These are phyloP conservation scores for Aureobasidium sp. DNA, from an alignment of 2,329 filamentous ascomycete species.

Conservation along the genomic window DNA sequence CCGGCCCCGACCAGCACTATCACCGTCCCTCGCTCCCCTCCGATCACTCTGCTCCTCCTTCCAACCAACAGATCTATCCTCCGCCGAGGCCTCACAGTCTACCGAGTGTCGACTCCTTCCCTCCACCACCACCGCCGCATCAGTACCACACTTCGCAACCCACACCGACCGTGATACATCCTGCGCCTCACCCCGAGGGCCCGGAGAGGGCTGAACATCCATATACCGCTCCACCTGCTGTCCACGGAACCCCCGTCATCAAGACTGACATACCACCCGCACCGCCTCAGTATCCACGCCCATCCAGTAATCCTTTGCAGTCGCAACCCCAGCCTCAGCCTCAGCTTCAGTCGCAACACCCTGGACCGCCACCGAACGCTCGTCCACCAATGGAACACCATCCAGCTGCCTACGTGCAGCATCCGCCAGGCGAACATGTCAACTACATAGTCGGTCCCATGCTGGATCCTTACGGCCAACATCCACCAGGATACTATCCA, in stretches of 20 bases:
- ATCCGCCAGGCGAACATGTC: background rate
- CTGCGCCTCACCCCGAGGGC: slow-evolving; percentile 17
- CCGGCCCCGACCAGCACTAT: slow-evolving; percentile 11
- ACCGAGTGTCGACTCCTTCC: background rate
- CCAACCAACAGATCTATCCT: slow-evolving; percentile 13
- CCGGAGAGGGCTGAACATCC: slow-evolving; percentile 20
- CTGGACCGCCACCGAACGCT: background rate
- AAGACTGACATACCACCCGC: slow-evolving; percentile 16
- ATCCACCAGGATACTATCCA: slow-evolving; percentile 14
- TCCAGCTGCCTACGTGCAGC: background rate
- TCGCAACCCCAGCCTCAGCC: background rate
- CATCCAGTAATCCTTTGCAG: slow-evolving; percentile 8
- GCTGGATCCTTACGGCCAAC: slow-evolving; percentile 23
- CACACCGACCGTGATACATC: slow-evolving; percentile 11
- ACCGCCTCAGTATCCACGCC: slow-evolving; percentile 17
- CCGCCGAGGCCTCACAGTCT: slow-evolving; percentile 12
- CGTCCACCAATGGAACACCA: slow-evolving; percentile 14
- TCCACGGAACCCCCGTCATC: slow-evolving; percentile 27
- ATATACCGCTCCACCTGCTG: slow-evolving; percentile 24
- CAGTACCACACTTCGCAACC: slow-evolving; percentile 15
- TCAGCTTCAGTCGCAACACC: background rate
- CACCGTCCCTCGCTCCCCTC: slow-evolving; percentile 6
- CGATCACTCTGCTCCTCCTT: background rate
- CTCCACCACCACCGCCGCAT: slow-evolving; percentile 13
- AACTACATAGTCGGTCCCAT: slow-evolving; percentile 9